phyloP scores from a whole-genome alignment of 179 eudicot species.

The Carnegiea gigantea region DNA sequence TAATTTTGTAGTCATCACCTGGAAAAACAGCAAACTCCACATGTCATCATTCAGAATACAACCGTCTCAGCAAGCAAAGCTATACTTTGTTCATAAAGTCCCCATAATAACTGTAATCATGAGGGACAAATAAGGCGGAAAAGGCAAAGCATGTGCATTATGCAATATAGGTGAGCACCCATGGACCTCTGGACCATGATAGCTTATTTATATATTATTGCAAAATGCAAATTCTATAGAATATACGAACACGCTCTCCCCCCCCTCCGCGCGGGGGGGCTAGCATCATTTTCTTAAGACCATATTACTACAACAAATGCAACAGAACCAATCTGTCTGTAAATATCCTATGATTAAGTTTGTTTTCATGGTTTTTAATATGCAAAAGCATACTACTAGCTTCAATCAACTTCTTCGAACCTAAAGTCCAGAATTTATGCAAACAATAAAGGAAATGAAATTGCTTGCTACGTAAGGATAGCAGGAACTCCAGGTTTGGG shows the following conservation, averaged over 20 bases:
- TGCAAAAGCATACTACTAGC: not conserved
- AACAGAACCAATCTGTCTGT: not conserved
- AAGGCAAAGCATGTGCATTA: not conserved
- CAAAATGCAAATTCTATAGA: not conserved
- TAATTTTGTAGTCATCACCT: slow-evolving; percentile 95
- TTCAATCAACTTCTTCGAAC: too few relatives aligned
- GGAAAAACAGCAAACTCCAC: slow-evolving; percentile 18
- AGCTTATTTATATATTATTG: not conserved
- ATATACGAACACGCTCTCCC: too few relatives aligned
- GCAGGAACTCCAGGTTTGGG: not conserved
- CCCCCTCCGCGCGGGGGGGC: too few relatives aligned
- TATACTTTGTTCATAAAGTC: not conserved
- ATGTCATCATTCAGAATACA: not conserved
- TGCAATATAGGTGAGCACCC: not conserved
- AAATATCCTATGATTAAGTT: not conserved
- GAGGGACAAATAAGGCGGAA: not conserved
- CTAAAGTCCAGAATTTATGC: not conserved
- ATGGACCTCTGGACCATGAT: not conserved
- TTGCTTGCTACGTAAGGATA: not conserved
- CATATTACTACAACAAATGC: not conserved
- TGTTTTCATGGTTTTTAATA: not conserved
- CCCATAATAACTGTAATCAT: not conserved
- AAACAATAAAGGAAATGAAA: not conserved
- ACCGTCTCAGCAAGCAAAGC: not conserved
- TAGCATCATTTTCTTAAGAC: too few relatives aligned